Evolutionary conservation across 1,139 yeast species (phyloP).

Genomic region (Debaryomycetaceae sp.): DNA sequence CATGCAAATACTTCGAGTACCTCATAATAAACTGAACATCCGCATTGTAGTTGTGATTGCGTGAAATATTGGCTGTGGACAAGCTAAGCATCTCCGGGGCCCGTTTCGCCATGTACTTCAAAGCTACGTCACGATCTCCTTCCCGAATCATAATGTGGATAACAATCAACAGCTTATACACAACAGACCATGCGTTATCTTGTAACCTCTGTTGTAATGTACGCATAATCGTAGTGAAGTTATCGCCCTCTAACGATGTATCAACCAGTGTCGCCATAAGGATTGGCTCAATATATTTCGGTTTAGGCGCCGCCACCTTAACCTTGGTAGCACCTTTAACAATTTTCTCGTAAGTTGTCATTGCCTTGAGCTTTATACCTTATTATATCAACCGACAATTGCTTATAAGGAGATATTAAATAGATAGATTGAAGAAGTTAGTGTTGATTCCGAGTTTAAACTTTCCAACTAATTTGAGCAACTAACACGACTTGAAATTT

Average conservation of each 20-base stretch:
- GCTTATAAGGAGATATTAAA: background rate
- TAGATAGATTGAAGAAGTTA: background rate
- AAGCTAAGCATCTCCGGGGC: constrained; percentile 56
- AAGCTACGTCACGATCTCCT: constrained; percentile 71
- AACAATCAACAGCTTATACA: constrained; percentile 79
- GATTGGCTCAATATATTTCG: constrained; percentile 92
- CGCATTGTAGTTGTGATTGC: constrained; percentile 31
- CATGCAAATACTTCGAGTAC: constrained; percentile 68
- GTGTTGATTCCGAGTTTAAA: background rate
- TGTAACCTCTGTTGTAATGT: constrained; percentile 58
- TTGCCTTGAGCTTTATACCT: constrained; percentile 8
- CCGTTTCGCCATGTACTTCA: constrained; percentile 60
- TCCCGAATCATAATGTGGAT: constrained; percentile 90
- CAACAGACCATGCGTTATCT: constrained; percentile 87
- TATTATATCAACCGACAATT: background rate
- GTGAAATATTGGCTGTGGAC: constrained; percentile 27
- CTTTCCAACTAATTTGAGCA: background rate
- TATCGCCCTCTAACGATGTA: constrained; percentile 43
- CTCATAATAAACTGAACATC: constrained; percentile 64
- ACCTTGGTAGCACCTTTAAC: constrained; percentile 50
- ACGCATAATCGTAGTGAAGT: constrained; percentile 67
- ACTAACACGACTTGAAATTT: background rate
- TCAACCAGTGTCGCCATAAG: constrained; percentile 65
- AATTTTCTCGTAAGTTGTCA: constrained; percentile 48
- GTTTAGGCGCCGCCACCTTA: constrained; percentile 94